Base-by-base conservation (phyloP, 805 yeast genomes). In the Saturnispora halmiae region DNA sequence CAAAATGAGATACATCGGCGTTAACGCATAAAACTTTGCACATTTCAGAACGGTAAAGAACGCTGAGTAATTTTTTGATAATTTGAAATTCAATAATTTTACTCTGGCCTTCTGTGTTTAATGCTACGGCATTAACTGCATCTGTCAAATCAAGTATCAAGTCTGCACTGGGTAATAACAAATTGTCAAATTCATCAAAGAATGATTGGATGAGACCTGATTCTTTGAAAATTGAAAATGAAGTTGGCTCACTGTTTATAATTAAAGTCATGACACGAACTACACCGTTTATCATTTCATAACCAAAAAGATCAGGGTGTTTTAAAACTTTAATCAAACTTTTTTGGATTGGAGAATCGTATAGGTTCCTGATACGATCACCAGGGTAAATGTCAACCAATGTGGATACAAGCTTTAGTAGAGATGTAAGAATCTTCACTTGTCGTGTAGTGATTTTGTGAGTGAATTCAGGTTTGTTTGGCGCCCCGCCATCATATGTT, bases 221-320 rank as follows among this genome's bases (percentile, higher is more conserved):
- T 56, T 88, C 97, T 31, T 75, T 78, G 48, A 88, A 66, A 31
- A 88, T 78, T 2, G 82, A 70, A 52, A 72, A 88, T 3, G 95
- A 84, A 0, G 96, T 86, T 7, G 96, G 96, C 52, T 90, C 96
- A 49, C 81, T 82, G 55, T 88, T 90, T 22, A 88, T 77, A 44
- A 86, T 83, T 10, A 72, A 71, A 31, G 80, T 72, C 16, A 86
- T 69, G 10, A 79, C 72, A 45, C 76, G 79, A 28, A 88, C 56
- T 0, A 83, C 70, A 18, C 73, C 65, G 0, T 83, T 66, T 11
- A 83, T 57, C 11, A 84, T 59, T 13, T 75, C 69, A 30, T 77
- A 73, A 0, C 95, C 95, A 64, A 86, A 84, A 0, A 73, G 58
- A 0, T 58, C 47, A 1, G 82, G 75, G 50, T 83, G 65, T 11